These are phyloP conservation scores for Platanus orientalis DNA, from an alignment of 164 flowering plant genomes.

Conservation along the genomic window DNA sequence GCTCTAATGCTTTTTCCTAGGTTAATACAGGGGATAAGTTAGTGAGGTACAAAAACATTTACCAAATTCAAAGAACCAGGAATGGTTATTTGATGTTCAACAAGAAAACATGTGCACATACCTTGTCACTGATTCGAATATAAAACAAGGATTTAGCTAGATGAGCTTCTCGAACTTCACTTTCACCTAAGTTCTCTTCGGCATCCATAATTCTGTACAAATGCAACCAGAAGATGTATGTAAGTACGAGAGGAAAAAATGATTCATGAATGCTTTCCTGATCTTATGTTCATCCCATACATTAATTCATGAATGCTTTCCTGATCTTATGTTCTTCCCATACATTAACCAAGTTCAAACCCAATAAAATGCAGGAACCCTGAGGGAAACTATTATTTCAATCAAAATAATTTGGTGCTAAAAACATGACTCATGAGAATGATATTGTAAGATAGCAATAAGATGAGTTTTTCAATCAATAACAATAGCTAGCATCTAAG, in stretches of 20 bases:
- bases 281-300: no score
- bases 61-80: background rate
- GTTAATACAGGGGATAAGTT: constrained; percentile 2
- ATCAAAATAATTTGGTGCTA: no score
- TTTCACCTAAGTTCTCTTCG: constrained; percentile 96
- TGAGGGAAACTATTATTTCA: background rate
- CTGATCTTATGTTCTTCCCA: no score
- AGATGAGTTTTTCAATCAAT: no score
- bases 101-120: constrained; percentile 9
- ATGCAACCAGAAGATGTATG: background rate
- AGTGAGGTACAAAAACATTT: background rate
- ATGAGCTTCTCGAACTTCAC: constrained; percentile 99
- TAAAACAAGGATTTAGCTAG: constrained; percentile 83
- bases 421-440: no score
- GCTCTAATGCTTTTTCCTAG: constrained; percentile 89
- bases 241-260: background rate
- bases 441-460: no score
- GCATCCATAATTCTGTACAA: constrained; percentile 88
- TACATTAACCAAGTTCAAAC: background rate
- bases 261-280: no score
- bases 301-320: no score
- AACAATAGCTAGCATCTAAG: no score
- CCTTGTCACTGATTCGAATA: constrained; percentile 88
- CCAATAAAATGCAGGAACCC: background rate
- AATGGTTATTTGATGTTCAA: background rate